Evolutionary conservation across 257 asterid genomes (phyloP), one percentile per base, ranked within the genome.

Genomic region (Cruciata laevipes): DNA sequence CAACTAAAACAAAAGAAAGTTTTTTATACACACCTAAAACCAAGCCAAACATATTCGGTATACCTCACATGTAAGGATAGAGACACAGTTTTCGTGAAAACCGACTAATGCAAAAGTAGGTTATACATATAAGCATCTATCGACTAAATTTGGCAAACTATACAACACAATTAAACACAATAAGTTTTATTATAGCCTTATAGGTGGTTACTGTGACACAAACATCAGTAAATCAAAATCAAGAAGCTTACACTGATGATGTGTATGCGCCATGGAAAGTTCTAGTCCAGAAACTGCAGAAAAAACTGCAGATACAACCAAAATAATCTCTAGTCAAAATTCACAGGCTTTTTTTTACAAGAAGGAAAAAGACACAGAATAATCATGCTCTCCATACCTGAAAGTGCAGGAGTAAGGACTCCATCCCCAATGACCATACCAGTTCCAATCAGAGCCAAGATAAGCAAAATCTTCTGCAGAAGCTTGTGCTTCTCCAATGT

Each of bases 351-450:
- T 33, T 25, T 33, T 33, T 52, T 51, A 30, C 35, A 4, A 65
- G 38, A 11, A 18, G 64, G 56, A 44, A 16, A 60, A 71, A 53
- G 11, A n/a, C 37, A 42, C 4, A 20, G 7, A 31, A 11, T 37
- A 56, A 40, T 3, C 16, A 23, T 5, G 27, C 8, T 49, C 24
- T 49, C 53, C 52, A 52, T 38, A 89, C 98, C 98, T 20, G 98
- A 93, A 81, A 93, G 88, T 7, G 98, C 98, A 2, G 98, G 98
- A 0, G 96, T 92, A 63, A 92, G 91, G 73, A 92, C 96, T 31
- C 98, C 98, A 70, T 92, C 98, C 10, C 98, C 98, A 64, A 92
- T 92, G 59, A 92, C 98, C 96, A 92, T 89, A 87, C 98, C 88
- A 69, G 98, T 83, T 65, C 98, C 98, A 72, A 92, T 79, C 83